A percentile compares a stretch with the other conserved stretches of the same genome.
Evolutionary conservation across 169 alveolate genomes (phyloP).

Genomic region (Eimeria tenella): DNA sequence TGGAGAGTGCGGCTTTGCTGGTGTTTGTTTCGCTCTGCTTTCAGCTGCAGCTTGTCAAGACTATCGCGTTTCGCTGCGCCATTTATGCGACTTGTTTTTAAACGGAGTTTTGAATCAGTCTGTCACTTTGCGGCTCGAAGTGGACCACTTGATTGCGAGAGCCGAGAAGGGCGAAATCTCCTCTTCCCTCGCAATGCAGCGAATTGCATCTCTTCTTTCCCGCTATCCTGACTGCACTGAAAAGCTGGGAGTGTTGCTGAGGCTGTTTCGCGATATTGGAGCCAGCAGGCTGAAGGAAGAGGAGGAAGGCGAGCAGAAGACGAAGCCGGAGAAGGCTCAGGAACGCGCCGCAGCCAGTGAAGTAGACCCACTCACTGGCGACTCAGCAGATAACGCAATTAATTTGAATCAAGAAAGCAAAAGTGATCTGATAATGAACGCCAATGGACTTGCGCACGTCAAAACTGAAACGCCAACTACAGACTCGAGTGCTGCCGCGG

Average conservation of each 20-base stretch:
- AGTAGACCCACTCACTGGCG: background rate
- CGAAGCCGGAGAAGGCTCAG: background rate
- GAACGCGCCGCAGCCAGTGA: background rate
- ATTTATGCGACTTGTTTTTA: conserved; percentile 66
- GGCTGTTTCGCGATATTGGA: conserved; percentile 20
- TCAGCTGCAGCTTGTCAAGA: conserved; percentile 61
- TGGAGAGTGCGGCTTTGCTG: background rate
- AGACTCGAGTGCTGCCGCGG: no score
- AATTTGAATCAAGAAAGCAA: no score
- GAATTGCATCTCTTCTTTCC: conserved; percentile 34
- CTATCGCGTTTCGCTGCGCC: background rate
- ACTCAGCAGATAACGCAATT: no score
- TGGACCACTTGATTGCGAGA: conserved; percentile 56
- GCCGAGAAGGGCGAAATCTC: background rate
- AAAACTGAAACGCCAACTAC: no score
- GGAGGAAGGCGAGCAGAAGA: background rate
- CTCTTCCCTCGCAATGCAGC: conserved; percentile 44
- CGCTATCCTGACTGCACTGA: conserved; percentile 58
- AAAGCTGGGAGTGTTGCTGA: conserved; percentile 65
- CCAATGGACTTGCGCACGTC: no score
- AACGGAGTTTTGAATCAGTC: conserved; percentile 54
- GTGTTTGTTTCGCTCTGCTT: background rate
- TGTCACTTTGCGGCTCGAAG: conserved; percentile 40
- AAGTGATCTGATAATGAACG: no score
- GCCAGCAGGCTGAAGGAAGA: background rate